Evolutionary conservation across 1,139 yeast species (phyloP).

Genomic region (Zygoascus hellenicus): DNA sequence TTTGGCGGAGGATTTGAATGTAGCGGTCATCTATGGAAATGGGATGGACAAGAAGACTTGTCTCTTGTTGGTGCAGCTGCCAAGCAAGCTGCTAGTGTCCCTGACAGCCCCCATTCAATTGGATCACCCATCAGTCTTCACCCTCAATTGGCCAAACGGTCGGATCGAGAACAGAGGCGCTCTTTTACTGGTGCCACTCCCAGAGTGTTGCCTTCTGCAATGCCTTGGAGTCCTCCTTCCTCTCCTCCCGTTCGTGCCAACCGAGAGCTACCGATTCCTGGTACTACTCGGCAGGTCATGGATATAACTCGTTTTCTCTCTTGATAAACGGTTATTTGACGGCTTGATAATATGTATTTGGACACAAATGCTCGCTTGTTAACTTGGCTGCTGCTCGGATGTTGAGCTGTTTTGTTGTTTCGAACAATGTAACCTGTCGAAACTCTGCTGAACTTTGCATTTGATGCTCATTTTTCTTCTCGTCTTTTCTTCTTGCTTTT

Average conservation of each 20-base stretch:
- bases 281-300: conserved; percentile 17
- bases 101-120: conserved; percentile 6
- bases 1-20: conserved; percentile 35
- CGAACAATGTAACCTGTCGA: too few relatives aligned
- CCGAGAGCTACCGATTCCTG: too few relatives aligned
- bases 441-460: too few relatives aligned
- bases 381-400: too few relatives aligned
- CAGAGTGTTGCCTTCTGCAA: not conserved
- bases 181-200: conserved; percentile 9
- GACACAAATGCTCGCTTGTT: too few relatives aligned
- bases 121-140: conserved; percentile 10
- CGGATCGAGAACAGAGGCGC: not conserved
- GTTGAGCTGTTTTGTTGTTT: too few relatives aligned
- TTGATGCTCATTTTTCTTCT: too few relatives aligned
- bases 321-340: not conserved
- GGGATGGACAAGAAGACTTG: conserved; percentile 36
- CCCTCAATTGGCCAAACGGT: conserved; percentile 2
- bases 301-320: conserved; percentile 20
- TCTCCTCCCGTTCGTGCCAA: conserved; percentile 11
- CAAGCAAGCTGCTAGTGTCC: not conserved
- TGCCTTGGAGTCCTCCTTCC: conserved; percentile 9
- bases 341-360: not conserved
- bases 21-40: conserved; percentile 36
- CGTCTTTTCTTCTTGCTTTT: too few relatives aligned
- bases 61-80: conserved; percentile 19